Conservation (phyloP, 2,329 filamentous ascomycete genomes). For the Xylariaceae sp. region DNA sequence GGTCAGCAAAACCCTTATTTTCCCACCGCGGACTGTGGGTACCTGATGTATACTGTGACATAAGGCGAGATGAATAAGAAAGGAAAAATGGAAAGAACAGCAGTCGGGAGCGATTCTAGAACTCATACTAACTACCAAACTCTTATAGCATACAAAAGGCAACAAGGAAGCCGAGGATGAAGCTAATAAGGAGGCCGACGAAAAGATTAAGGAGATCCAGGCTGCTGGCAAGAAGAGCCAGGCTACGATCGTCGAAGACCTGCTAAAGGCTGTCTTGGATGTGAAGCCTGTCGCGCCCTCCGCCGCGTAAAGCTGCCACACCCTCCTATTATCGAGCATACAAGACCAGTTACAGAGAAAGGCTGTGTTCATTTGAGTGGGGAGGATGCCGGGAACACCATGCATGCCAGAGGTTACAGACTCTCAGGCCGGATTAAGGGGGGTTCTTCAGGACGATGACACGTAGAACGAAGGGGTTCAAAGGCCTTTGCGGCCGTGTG, state of each 20-base stretch:
- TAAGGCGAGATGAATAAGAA: no score
- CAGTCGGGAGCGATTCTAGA: not conserved
- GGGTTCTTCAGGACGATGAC: not conserved
- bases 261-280: conserved; percentile 84
- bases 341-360: not conserved
- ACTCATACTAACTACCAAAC: not conserved
- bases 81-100: not conserved
- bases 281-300: conserved; percentile 71
- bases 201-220: conserved; percentile 82
- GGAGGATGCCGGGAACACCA: conserved; percentile 2
- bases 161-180: conserved; percentile 81
- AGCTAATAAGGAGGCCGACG: conserved; percentile 80
- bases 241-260: conserved; percentile 78
- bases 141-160: conserved; percentile 80
- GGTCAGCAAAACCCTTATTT: conserved; percentile 42
- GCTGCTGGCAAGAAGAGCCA: conserved; percentile 80
- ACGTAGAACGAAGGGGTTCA: no score
- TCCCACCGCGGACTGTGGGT: not conserved
- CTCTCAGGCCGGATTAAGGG: not conserved
- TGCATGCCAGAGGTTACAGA: not conserved
- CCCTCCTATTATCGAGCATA: not conserved
- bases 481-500: not conserved
- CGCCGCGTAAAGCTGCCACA: conserved; percentile 29
- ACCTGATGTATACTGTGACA: no score
- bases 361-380: not conserved